Evolutionary conservation across 2,329 filamentous ascomycete species (phyloP), one percentile per base, ranked within the genome.

Genomic region (Taxawa tesnikishii): DNA sequence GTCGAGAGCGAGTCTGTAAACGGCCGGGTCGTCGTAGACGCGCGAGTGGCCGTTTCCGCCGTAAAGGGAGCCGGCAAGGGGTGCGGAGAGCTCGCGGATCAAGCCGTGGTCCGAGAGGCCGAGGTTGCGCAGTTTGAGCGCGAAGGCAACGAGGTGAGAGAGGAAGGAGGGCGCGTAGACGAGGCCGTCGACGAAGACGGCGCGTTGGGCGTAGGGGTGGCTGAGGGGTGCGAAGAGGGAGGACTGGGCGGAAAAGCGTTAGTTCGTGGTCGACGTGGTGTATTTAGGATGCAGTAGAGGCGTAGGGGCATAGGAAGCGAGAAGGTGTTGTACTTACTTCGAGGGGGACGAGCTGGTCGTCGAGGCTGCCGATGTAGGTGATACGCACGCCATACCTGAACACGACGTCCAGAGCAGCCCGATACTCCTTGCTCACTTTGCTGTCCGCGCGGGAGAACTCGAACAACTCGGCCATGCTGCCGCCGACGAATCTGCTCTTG

Each of bases 121-220:
- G 2, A 94, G 71, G 50, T 98, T 98, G 33, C 90, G 83, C 7
- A 98, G 68, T 49, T 94, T 96, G 42, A 96, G 72, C 0, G 83
- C 80, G 52, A 98, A 94, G 28, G 85, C 87, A 27, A 98, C 79
- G 2, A 98, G 72, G 48, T 94, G 83, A 2, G 84, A 83, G 31
- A 98, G 78, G 50, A 98, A 98, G 54, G 93, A 87, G 2, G 87
- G 84, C 0, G 87, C 81, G 53, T 96, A 88, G 19, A 94, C 70
- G 37, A 87, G 77, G 15, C 87, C 83, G 55, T 98, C 88, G 33
- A 98, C 82, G 51, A 96, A 96, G 11, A 93, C 85, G n/a, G 87
- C 83, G 16, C 90, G 78, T 53, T 85, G 93, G 37, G 96, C 88
- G 54, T 94, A 87, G 0, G 90, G 90, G 48, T 98, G 90, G 13